phyloP scores from a whole-genome alignment of 176 grass and related monocot species.

The Carex kokanica region DNA sequence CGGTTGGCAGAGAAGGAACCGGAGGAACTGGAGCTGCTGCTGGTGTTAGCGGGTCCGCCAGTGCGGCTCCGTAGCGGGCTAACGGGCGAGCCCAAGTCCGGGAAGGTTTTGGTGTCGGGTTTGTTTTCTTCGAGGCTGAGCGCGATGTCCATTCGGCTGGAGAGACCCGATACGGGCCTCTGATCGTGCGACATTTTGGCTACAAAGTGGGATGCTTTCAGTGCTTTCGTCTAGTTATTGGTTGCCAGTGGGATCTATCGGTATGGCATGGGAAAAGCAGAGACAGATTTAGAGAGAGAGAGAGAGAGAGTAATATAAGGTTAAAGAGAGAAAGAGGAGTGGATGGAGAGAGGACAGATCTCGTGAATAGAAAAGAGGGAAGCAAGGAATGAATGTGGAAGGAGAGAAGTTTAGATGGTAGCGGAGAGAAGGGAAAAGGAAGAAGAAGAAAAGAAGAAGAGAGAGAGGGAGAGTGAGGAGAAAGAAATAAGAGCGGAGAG shows the following conservation, averaged over 20 bases:
- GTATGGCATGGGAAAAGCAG: constrained; percentile 16
- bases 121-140: constrained; percentile 54
- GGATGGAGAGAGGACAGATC: constrained; percentile 29
- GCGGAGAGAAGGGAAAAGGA: background rate
- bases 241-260: constrained; percentile 16
- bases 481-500: constrained; percentile 18
- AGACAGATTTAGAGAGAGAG: background rate
- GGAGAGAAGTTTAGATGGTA: constrained; percentile 11
- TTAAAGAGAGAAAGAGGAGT: constrained; percentile 42
- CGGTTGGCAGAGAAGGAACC: constrained; percentile 31
- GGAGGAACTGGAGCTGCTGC: constrained; percentile 36
- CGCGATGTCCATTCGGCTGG: constrained; percentile 13
- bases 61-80: constrained; percentile 49
- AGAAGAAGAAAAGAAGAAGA: constrained; percentile 5
- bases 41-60: constrained; percentile 21
- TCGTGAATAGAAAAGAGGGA: constrained; percentile 8
- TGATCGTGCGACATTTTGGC: constrained; percentile 22
- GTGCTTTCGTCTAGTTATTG: background rate
- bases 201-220: background rate
- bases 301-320: constrained; percentile 36
- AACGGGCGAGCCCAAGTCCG: constrained; percentile 72
- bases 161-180: constrained; percentile 26
- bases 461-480: background rate
- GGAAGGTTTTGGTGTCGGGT: constrained; percentile 70
- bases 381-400: background rate